These are phyloP conservation scores for Ceratobasidium sp. DNA, from an alignment of 1,284 basidiomycete genomes.

Conservation along the genomic window DNA sequence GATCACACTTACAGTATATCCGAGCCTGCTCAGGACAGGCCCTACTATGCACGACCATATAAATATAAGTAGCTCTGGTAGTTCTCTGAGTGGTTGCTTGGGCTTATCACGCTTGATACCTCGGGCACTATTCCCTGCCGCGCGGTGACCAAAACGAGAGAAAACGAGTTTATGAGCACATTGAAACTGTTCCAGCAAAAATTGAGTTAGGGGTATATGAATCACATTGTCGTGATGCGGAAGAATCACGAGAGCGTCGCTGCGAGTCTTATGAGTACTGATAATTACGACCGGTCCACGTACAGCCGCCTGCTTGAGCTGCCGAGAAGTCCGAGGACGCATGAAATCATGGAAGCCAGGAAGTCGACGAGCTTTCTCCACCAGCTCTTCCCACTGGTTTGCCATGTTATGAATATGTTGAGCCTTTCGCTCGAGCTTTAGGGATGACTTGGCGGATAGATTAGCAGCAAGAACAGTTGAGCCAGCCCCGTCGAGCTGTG, in stretches of 20 bases:
- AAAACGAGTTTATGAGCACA: not conserved
- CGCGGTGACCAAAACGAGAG: not conserved
- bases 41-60: slow-evolving; percentile 30
- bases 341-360: slow-evolving; percentile 36
- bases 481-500: slow-evolving; percentile 25
- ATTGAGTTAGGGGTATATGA: slow-evolving; percentile 5
- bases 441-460: too few relatives aligned
- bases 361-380: slow-evolving; percentile 26
- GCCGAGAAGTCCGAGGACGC: slow-evolving; percentile 40
- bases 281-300: slow-evolving; percentile 50
- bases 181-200: not conserved
- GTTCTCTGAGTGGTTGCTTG: not conserved
- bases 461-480: too few relatives aligned
- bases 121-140: not conserved
- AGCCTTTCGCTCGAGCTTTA: not conserved
- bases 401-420: slow-evolving; percentile 27
- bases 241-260: slow-evolving; percentile 48
- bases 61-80: not conserved
- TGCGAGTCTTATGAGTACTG: slow-evolving; percentile 45
- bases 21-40: slow-evolving; percentile 17
- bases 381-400: slow-evolving; percentile 11
- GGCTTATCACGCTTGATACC: not conserved
- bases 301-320: slow-evolving; percentile 44
- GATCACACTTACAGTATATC: not conserved
- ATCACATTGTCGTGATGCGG: not conserved